Evolutionary conservation across 495 filamentous ascomycete species (phyloP), one percentile per base, ranked within the genome.

Genomic region (Lasiosphaeria miniovina): DNA sequence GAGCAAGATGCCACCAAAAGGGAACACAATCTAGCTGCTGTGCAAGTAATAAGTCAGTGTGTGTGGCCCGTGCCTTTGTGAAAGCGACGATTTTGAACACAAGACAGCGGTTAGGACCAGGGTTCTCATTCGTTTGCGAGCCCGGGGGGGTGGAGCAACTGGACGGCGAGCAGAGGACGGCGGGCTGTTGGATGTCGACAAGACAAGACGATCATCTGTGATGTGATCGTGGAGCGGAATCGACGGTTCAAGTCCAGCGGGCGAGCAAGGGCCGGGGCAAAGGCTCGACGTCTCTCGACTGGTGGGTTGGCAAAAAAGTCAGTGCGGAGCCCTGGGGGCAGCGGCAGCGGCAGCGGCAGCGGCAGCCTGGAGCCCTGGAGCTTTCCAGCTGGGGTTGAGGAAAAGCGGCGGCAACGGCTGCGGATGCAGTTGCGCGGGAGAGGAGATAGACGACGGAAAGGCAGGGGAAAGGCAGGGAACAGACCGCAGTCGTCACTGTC

Each of bases 101-200:
- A 69, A 24, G 69, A 70, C 64, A 71, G 73, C 75, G 73, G 76
- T 66, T 77, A 78, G 64, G 71, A 73, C 74, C 60, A 68, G 67
- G 71, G 74, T 74, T 65, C 43, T 72, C 68, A 74, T 77, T 76
- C 72, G 74, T 72, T 67, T 71, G 59, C 68, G 40, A 59, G 36
- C 41, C 53, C 38, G 58, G 63, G 46, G 12, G 52, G 36, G 60
- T 61, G 62, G 59, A 60, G 57, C 55, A 55, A 41, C 46, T 43
- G 56, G 61, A 57, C 46, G 61, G 54, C 32, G 63, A 61, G 57
- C 24, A 31, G 35, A 61, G 54, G 46, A 54, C 36, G 53, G 24
- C 24, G 24, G 24, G 24, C 24, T 24, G 24, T 24, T 24, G 5
- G 51, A 32, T 31, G 4, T 46, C 43, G 43, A 46, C n/a, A 11